Evolutionary conservation across 1,139 yeast species (phyloP), one percentile per base, ranked within the genome.

Genomic region (Hyphopichia wangnamkhiaoensis): DNA sequence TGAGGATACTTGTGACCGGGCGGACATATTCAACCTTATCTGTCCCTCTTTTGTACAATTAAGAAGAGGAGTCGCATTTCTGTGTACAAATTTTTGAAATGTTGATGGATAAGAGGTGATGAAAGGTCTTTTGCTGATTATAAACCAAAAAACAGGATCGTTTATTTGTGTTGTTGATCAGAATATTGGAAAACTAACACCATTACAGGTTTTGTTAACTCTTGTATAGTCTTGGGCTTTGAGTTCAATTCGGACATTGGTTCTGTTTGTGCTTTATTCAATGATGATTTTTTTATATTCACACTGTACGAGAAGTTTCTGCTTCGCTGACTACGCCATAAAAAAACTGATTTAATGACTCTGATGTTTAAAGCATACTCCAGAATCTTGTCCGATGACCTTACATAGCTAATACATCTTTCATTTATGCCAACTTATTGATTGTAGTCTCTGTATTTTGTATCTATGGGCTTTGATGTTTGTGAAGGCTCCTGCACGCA

Each of bases 261-360:
- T 9, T 31, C 25, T 5, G 10, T 25, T 25, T 13, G 28, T 30
- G 24, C 17, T 41, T 31, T 45, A 49, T 55, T 53, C 46, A 39
- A 63, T 77, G 82, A 76, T 77, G 81, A 76, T 74, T 55, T 60
- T 55, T 63, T 61, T 57, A 68, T 76, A 77, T 77, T 77, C 82
- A 77, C 82, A 77, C 82, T 77, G 82, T 77, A 76, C 76, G 76
- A 77, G 80, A 59, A 61, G 77, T 50, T 54, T 54, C 51, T 44
- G 49, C 71, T 64, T 68, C 79, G 45, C 54, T 76, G 81, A 74
- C 73, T 74, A 74, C 74, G 61, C 54, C 57, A 56, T 45, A 54
- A 59, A 69, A 78, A 79, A 61, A 81, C 88, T 82, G 87, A 81
- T 82, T 81, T 82, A 82, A 82, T 82, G 88, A 82, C 74, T 81